Evolutionary conservation across 768 basidiomycete genomes (phyloP).

Genomic region (Dacryopinax spathularia): DNA sequence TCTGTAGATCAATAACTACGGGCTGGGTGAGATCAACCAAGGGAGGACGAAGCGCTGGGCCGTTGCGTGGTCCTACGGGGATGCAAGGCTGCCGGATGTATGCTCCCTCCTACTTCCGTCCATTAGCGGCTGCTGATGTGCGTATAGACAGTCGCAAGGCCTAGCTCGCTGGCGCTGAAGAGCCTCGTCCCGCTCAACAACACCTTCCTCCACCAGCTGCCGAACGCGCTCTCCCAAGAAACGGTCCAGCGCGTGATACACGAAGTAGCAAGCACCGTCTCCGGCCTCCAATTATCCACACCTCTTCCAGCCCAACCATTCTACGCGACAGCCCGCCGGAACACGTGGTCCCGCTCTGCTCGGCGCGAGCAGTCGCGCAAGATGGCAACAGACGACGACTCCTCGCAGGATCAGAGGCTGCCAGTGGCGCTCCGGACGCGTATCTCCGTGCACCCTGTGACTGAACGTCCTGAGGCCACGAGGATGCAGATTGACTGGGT

Average conservation of each 20-base stretch:
- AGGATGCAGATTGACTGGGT: conserved; percentile 46
- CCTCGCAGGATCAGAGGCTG: background rate
- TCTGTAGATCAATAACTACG: conserved; percentile 73
- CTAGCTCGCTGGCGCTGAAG: conserved; percentile 32
- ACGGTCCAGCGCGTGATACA: conserved; percentile 17
- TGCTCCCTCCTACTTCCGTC: conserved; percentile 19
- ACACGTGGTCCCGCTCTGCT: conserved; percentile 59
- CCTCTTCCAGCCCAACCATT: background rate
- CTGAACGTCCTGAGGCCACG: background rate
- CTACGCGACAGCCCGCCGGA: conserved; percentile 21
- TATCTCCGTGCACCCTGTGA: background rate
- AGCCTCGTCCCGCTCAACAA: conserved; percentile 45
- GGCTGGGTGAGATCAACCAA: conserved; percentile 67
- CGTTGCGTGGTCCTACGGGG: conserved; percentile 67
- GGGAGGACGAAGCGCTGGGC: conserved; percentile 89
- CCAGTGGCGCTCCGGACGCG: background rate
- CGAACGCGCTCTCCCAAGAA: conserved; percentile 7
- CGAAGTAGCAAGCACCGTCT: conserved; percentile 20
- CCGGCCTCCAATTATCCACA: background rate
- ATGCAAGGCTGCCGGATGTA: conserved; percentile 62
- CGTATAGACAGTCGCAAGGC: conserved; percentile 26
- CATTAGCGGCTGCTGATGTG: background rate
- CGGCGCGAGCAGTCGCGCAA: conserved; percentile 31
- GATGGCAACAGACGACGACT: background rate
- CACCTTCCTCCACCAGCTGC: conserved; percentile 33